Percentiles rank a stretch among this genome's conserved stretches.
Conservation (phyloP, 257 asterid species). For the Solanum lignicaule region DNA sequence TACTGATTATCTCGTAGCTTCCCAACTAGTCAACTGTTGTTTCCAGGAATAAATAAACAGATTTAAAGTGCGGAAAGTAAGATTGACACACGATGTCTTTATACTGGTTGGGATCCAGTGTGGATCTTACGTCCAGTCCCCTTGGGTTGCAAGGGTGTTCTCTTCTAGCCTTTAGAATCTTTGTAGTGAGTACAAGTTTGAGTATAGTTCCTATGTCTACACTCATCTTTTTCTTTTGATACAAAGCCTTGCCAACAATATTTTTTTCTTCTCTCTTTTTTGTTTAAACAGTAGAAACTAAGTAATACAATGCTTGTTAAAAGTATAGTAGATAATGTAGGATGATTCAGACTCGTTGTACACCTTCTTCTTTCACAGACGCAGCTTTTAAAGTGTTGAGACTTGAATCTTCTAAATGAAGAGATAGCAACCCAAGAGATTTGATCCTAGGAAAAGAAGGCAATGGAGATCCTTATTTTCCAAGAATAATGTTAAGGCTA, state of each 20-base stretch:
- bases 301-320: no score
- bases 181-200: neutral
- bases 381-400: no score
- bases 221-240: no score
- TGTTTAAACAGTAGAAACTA: neutral
- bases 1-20: neutral
- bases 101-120: neutral
- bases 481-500: neutral
- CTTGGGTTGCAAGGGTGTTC: neutral
- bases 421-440: no score
- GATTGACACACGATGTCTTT: neutral
- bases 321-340: neutral
- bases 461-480: no score
- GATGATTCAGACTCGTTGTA: neutral
- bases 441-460: no score
- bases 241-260: neutral
- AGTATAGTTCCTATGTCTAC: neutral
- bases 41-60: no score
- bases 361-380: no score
- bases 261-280: no score
- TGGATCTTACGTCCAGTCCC: neutral
- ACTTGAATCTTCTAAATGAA: no score
- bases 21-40: no score
- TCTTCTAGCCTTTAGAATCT: neutral
- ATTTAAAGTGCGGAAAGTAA: neutral